Conservation (phyloP, 257 asterid species). For the Solanum ahanhuiri region DNA sequence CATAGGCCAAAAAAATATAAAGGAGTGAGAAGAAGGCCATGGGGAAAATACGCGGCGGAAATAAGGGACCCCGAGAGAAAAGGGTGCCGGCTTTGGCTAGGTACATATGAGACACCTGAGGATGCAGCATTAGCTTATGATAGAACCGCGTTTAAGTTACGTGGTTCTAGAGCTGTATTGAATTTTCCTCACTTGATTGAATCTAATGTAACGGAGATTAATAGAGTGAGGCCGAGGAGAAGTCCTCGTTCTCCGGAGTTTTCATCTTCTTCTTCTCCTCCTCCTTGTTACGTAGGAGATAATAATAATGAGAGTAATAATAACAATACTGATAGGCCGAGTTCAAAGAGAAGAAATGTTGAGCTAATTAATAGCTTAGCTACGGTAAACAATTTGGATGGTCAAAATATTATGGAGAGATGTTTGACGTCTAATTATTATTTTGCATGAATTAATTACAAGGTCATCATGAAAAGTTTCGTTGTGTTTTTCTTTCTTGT, state of each 20-base stretch:
- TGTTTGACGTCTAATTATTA: too few species aligned
- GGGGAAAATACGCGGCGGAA: slow-evolving; percentile 4
- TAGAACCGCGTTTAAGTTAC: not conserved
- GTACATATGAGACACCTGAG: not conserved
- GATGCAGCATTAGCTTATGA: slow-evolving; percentile 7
- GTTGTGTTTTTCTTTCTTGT: too few species aligned
- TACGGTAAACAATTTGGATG: not conserved
- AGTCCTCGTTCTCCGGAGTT: not conserved
- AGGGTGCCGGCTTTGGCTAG: not conserved
- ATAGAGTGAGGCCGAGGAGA: not conserved
- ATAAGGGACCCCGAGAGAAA: not conserved
- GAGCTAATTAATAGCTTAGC: not conserved
- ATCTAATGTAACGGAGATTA: not conserved
- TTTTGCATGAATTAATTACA: not conserved
- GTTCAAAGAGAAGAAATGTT: not conserved
- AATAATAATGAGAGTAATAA: not conserved
- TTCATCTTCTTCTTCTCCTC: not conserved
- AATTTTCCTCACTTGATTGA: slow-evolving; percentile 1
- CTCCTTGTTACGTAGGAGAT: not conserved
- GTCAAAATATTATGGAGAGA: too few species aligned
- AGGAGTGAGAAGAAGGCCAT: slow-evolving; percentile 1
- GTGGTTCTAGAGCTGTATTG: not conserved
- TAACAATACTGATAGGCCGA: not conserved
- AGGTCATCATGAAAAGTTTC: too few species aligned
- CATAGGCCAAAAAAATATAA: not conserved